Conservation (phyloP, 805 yeast species). For the Schwanniomyces polymorphus region DNA sequence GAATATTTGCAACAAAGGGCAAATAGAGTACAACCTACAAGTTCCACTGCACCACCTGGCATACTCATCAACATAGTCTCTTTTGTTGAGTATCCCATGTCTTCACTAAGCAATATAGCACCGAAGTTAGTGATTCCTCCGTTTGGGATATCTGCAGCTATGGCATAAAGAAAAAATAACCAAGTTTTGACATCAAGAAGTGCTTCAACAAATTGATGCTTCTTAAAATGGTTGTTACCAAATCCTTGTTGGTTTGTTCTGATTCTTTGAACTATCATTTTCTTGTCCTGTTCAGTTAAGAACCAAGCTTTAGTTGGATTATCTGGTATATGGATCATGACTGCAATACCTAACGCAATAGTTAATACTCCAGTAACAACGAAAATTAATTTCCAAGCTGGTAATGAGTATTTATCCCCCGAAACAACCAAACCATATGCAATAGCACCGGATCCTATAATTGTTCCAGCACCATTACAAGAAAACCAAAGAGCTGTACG, state of each 20-base stretch:
- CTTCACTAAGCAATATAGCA: conserved; percentile 24
- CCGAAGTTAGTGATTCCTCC: conserved; percentile 37
- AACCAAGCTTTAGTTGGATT: conserved; percentile 38
- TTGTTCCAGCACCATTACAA: conserved; percentile 33
- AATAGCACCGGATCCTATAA: conserved; percentile 47
- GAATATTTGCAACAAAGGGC: conserved; percentile 10
- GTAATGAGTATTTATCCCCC: conserved; percentile 37
- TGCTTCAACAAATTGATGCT: conserved; percentile 36
- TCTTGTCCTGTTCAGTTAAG: conserved; percentile 32
- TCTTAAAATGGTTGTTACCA: conserved; percentile 38
- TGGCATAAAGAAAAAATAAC: conserved; percentile 23
- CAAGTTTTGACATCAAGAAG: conserved; percentile 35
- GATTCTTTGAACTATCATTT: conserved; percentile 31
- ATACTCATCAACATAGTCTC: conserved; percentile 44
- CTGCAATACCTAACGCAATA: conserved; percentile 46
- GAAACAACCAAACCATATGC: conserved; percentile 52
- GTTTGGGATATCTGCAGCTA: conserved; percentile 26
- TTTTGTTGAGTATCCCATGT: conserved; percentile 23
- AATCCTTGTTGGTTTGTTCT: conserved; percentile 40
- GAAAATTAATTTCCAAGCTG: conserved; percentile 62
- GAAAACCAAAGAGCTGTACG: conserved; percentile 38
- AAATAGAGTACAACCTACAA: conserved; percentile 34
- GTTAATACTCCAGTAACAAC: conserved; percentile 62
- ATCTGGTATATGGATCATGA: conserved; percentile 45
- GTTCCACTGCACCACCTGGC: conserved; percentile 50